Evolutionary conservation across 495 filamentous ascomycete genomes (phyloP).

Genomic region (Oleoguttula mirabilis): DNA sequence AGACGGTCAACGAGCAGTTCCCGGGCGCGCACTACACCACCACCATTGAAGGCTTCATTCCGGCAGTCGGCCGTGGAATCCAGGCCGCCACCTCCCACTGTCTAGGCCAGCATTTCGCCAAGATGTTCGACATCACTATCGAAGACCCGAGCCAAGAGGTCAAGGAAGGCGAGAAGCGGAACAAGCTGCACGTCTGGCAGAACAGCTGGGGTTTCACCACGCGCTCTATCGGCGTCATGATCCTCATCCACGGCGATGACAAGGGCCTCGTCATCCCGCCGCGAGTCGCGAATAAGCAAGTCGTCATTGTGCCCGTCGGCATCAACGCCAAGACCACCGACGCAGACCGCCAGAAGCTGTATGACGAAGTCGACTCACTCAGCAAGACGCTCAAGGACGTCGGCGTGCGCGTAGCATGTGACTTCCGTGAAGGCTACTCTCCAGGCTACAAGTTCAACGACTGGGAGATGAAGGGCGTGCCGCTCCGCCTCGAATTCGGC

Average conservation of each 20-base stretch:
- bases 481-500: slow-evolving; percentile 86
- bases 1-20: slow-evolving; percentile 94
- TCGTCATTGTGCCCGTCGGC: slow-evolving; percentile 84
- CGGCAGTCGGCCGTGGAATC: slow-evolving; percentile 86
- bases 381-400: slow-evolving; percentile 37
- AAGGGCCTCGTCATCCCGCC: slow-evolving; percentile 87
- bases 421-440: slow-evolving; percentile 74
- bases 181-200: slow-evolving; percentile 78
- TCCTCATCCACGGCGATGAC: slow-evolving; percentile 93
- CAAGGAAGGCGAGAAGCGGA: slow-evolving; percentile 47
- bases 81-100: slow-evolving; percentile 92
- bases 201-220: slow-evolving; percentile 98
- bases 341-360: slow-evolving; percentile 59
- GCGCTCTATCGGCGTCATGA: slow-evolving; percentile 91
- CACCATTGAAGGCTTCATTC: slow-evolving; percentile 90
- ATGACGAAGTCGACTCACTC: slow-evolving; percentile 58
- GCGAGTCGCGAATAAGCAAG: slow-evolving; percentile 72
- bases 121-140: slow-evolving; percentile 96
- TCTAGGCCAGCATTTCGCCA: slow-evolving; percentile 92
- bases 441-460: slow-evolving; percentile 97
- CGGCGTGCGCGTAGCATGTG: slow-evolving; percentile 44
- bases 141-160: slow-evolving; percentile 75
- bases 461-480: slow-evolving; percentile 90
- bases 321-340: slow-evolving; percentile 73
- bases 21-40: slow-evolving; percentile 92